Evolutionary conservation across 352 stramenopile genomes (phyloP), one percentile per base, ranked within the genome.

Genomic region (Phytophthora foliorum): DNA sequence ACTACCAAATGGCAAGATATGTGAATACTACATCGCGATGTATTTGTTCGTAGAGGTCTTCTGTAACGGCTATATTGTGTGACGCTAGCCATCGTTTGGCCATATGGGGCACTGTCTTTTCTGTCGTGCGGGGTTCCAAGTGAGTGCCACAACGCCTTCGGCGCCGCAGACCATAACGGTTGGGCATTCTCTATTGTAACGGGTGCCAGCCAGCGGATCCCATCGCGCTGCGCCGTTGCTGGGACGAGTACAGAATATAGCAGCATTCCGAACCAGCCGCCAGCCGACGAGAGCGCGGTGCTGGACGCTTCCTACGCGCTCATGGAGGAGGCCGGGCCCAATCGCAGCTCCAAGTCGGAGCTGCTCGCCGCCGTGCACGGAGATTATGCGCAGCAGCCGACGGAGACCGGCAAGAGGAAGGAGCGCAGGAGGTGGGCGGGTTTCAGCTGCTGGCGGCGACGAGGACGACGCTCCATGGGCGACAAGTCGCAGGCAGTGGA

Each of bases 341-440:
- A 57, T 57, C 65, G 65, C 54, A 66, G 19, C 39, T 75, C 73
- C 50, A 81, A 81, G 54, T 66, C 63, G 32, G 69, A 73, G 31
- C 45, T 73, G 7, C 29, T 63, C 10, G 63, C 42, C 39, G 3
- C 55, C 21, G 58, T 13, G 17, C 64, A 55, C n/a, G 52, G 38
- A 44, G 54, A 69, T 9, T 61, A 64, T 25, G 38, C 67, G 14
- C 66, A 65, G 31, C 58, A 78, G 2, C 4, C 34, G 10, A 24
- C 13, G 3, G 48, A 67, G 32, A 17, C 34, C 7, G 44, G 25
- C 32, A 51, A 36, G 50, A 67, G 56, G 31, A 57, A 39, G 10
- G 27, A 53, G 39, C 25, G 22, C 56, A 70, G 46, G n/a, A 57
- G 57, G 50, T 72, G 71, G 62, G 7, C 32, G 6, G 62, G 41